Conservation (phyloP, 352 stramenopile genomes). For the Globisporangium megalacanthum region DNA sequence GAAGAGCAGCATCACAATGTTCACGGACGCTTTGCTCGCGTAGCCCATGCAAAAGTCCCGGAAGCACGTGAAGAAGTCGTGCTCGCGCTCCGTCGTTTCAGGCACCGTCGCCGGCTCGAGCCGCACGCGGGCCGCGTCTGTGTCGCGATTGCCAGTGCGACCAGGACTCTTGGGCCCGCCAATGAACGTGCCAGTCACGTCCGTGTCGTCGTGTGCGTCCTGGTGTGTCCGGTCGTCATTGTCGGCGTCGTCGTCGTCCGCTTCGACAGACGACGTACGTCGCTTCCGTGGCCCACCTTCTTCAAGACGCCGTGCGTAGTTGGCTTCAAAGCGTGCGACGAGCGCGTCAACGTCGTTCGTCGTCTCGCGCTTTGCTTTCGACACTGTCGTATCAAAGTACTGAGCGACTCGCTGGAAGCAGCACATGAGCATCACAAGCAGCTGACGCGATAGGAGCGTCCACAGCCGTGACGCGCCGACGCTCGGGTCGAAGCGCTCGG, state of each 20-base stretch:
- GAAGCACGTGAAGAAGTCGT: conserved; percentile 63
- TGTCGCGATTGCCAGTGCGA: neutral
- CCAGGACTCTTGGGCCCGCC: conserved; percentile 1
- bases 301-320: conserved; percentile 35
- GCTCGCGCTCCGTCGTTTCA: conserved; percentile 13
- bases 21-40: conserved; percentile 70
- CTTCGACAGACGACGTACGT: conserved; percentile 49
- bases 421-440: conserved; percentile 73
- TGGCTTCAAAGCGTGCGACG: conserved; percentile 36
- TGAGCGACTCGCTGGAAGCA: conserved; percentile 63
- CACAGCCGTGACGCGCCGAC: conserved; percentile 35
- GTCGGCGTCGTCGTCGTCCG: conserved; percentile 47
- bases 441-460: conserved; percentile 42
- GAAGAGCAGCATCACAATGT: conserved; percentile 68
- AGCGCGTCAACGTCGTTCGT: conserved; percentile 31
- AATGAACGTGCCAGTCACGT: conserved; percentile 5
- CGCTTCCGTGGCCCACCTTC: conserved; percentile 28
- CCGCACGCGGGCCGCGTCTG: neutral
- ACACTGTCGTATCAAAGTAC: conserved; percentile 58
- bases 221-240: conserved; percentile 33
- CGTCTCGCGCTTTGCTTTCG: conserved; percentile 26
- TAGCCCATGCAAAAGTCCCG: conserved; percentile 65
- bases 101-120: neutral
- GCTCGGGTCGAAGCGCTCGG: conserved; percentile 31
- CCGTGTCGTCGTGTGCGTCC: conserved; percentile 21